phyloP scores from a whole-genome alignment of 148 eudicot genomes.

The Vaccinium myrtillus region DNA sequence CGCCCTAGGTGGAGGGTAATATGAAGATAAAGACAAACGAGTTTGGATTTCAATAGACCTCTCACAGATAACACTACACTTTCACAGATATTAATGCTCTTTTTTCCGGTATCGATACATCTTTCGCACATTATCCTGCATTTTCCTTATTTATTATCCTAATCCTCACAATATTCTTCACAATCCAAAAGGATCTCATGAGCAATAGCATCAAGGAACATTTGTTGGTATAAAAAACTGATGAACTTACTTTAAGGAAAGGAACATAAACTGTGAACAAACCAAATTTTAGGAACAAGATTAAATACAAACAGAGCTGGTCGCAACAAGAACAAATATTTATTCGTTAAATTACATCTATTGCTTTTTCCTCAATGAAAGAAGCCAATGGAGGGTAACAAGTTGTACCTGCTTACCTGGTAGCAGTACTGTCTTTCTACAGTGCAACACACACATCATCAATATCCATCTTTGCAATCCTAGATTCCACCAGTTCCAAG shows the following conservation, averaged over 20 bases:
- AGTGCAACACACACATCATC: background rate
- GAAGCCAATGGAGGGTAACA: background rate
- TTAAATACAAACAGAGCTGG: background rate
- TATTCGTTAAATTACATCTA: background rate
- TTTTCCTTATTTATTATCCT: background rate
- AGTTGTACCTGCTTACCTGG: background rate
- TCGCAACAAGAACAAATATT: background rate
- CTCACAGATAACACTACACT: no score
- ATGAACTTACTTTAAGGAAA: background rate
- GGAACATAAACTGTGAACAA: background rate
- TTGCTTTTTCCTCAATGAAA: background rate
- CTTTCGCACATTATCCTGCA: no score
- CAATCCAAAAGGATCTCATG: background rate
- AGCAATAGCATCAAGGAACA: background rate
- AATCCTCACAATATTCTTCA: background rate
- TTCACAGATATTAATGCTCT: no score
- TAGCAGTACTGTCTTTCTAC: background rate
- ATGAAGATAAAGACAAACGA: no score
- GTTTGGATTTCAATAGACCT: no score
- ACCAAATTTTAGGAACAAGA: background rate
- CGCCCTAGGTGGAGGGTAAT: no score
- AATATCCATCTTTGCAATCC: conserved; percentile 1
- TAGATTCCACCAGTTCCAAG: conserved; percentile 84
- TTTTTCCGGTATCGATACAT: no score
- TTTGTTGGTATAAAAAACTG: background rate